These are phyloP conservation scores for Coemansia sp. DNA, from an alignment of 192 early-diverging fungal genomes.

Conservation along the genomic window DNA sequence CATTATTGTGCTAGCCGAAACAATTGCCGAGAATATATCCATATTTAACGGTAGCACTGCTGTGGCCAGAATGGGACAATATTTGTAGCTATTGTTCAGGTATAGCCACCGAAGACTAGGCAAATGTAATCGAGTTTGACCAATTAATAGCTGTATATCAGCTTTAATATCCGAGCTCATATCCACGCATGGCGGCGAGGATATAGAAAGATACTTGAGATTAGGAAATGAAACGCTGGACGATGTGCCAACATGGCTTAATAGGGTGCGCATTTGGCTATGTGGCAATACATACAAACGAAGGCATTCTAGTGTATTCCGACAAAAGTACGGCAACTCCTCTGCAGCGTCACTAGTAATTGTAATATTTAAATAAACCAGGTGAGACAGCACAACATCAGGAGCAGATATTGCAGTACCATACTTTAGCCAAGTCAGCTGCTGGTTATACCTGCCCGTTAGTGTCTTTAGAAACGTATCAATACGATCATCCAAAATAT, in stretches of 20 bases:
- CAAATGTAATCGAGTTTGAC: not conserved
- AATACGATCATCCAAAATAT: not conserved
- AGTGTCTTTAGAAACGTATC: not conserved
- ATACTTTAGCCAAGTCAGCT: not conserved
- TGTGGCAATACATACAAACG: not conserved
- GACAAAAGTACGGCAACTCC: not conserved
- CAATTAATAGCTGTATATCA: not conserved
- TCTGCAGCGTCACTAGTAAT: not conserved
- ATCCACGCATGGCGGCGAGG: not conserved
- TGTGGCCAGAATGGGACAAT: not conserved
- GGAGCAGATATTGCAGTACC: constrained; percentile 2
- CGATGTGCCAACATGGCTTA: not conserved
- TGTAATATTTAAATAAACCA: not conserved
- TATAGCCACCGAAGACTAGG: not conserved
- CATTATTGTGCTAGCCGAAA: not conserved
- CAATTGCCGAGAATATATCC: not conserved
- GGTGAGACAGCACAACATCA: not conserved
- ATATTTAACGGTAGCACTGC: not conserved
- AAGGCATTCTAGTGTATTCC: not conserved
- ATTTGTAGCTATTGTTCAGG: not conserved
- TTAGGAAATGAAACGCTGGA: not conserved
- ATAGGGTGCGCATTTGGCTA: not conserved
- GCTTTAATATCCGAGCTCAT: not conserved
- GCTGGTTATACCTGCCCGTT: not conserved
- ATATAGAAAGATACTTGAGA: not conserved